Conservation (phyloP, 106 monocot species). For the Dioscorea zingiberensis region DNA sequence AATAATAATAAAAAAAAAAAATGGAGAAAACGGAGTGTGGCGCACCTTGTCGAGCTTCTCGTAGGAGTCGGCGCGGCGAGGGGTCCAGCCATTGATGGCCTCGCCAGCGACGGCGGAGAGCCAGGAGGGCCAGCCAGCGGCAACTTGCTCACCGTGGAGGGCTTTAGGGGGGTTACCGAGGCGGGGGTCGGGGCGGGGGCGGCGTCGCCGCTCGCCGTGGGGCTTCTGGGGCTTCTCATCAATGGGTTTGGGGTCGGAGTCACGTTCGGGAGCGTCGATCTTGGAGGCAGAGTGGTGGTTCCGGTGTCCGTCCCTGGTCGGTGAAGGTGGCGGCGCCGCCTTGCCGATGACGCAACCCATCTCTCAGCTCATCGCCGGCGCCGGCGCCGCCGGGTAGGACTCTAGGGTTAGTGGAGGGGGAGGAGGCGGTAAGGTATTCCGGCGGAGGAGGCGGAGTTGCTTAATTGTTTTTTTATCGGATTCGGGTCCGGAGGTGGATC, state of each 20-base stretch:
- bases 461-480: background rate
- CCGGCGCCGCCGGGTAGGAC: too few relatives aligned
- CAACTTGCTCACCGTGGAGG: conserved; percentile 25
- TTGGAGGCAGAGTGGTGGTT: background rate
- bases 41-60: conserved; percentile 35
- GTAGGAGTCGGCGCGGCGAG: conserved; percentile 32
- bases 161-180: conserved; percentile 5
- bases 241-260: background rate
- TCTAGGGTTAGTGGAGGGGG: too few relatives aligned
- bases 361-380: too few relatives aligned
- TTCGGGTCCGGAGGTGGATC: conserved; percentile 1
- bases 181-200: conserved; percentile 4
- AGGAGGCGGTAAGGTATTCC: too few relatives aligned
- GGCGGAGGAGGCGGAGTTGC: too few relatives aligned
- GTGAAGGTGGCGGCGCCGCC: background rate
- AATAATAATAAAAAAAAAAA: background rate
- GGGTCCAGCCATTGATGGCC: conserved; percentile 36
- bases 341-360: conserved; percentile 22
- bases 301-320: background rate
- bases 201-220: background rate
- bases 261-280: background rate
- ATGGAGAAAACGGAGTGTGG: background rate
- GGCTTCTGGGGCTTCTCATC: background rate
- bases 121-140: conserved; percentile 51
- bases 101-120: conserved; percentile 47